Evolutionary conservation across 257 asterid species (phyloP).

Genomic region (Solanum medicagineum): DNA sequence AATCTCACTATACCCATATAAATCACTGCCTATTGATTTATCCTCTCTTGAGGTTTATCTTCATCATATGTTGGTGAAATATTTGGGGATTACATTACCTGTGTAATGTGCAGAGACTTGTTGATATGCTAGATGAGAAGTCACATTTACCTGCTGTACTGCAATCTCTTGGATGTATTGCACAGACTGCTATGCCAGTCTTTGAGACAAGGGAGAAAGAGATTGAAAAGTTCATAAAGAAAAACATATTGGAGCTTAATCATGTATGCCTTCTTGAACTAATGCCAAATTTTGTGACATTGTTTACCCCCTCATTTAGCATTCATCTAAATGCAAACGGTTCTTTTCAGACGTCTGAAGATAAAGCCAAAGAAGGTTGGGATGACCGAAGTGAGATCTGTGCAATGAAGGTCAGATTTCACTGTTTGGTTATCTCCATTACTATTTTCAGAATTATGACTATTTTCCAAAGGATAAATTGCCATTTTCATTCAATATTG

Average conservation of each 20-base stretch:
- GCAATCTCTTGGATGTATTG: slow-evolving; percentile 97
- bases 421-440: background rate
- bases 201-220: slow-evolving; percentile 93
- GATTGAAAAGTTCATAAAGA: slow-evolving; percentile 71
- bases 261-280: slow-evolving; percentile 41
- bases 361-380: slow-evolving; percentile 54
- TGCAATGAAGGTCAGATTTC: slow-evolving; percentile 59
- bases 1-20: background rate
- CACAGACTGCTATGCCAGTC: slow-evolving; percentile 96
- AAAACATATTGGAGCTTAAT: slow-evolving; percentile 57
- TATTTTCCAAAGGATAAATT: background rate
- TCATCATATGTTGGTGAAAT: background rate
- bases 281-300: background rate
- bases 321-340: background rate
- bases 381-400: slow-evolving; percentile 85
- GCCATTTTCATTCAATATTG: background rate
- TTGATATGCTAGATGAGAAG: slow-evolving; percentile 90
- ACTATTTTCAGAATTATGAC: background rate
- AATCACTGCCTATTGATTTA: background rate
- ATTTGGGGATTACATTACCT: background rate
- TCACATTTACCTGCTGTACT: slow-evolving; percentile 89
- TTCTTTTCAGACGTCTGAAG: slow-evolving; percentile 45
- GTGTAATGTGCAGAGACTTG: slow-evolving; percentile 59
- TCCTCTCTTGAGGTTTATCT: background rate
- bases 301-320: background rate